Percentiles rank a stretch among this genome's conserved stretches.
These are phyloP conservation scores for Dittrichia graveolens DNA, from an alignment of 129 eudicot genomes.

Conservation along the genomic window DNA sequence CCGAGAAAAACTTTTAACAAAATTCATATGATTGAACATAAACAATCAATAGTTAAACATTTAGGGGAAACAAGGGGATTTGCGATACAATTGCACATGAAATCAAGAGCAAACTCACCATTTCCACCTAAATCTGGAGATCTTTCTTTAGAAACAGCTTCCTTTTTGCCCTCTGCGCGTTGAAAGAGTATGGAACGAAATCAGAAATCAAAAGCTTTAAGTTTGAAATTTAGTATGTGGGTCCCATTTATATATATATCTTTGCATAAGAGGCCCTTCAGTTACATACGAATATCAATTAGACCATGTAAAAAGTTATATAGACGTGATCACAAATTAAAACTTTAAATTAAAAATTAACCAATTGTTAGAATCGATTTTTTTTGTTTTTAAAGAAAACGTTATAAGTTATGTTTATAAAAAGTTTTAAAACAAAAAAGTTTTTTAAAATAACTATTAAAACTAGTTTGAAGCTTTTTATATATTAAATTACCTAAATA, in stretches of 20 bases:
- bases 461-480: too few species aligned
- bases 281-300: too few species aligned
- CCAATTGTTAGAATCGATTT: too few species aligned
- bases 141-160: not conserved
- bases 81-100: constrained; percentile 8
- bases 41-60: not conserved
- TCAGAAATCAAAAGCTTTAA: not conserved
- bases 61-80: not conserved
- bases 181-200: constrained; percentile 5
- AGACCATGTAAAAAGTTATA: too few species aligned
- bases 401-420: too few species aligned
- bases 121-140: constrained; percentile 22
- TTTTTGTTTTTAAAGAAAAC: too few species aligned
- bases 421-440: too few species aligned
- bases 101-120: constrained; percentile 19
- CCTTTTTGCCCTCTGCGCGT: constrained; percentile 1
- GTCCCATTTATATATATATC: not conserved
- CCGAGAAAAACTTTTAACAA: not conserved
- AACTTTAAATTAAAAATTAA: too few species aligned
- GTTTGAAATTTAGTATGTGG: not conserved
- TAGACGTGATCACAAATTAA: too few species aligned
- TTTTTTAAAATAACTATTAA: too few species aligned
- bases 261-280: constrained; percentile 5
- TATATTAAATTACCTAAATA: too few species aligned
- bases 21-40: constrained; percentile 2